Evolutionary conservation across 2,329 filamentous ascomycete genomes (phyloP).

Genomic region (Bretziella fagacearum): DNA sequence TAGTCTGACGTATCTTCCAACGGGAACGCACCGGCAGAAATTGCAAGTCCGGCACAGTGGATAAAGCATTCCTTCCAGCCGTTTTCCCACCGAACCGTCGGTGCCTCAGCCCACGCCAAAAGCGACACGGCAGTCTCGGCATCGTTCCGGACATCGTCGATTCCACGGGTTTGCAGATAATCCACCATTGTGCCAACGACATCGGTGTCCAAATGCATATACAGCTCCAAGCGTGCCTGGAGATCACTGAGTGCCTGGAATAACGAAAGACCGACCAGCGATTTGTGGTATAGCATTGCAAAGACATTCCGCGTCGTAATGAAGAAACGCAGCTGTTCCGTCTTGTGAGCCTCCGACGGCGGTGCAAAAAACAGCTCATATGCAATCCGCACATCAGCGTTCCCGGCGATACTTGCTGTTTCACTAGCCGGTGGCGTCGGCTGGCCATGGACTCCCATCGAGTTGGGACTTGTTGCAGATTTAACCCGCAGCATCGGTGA

Average conservation of each 20-base stretch:
- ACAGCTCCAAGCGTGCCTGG: constrained; percentile 40
- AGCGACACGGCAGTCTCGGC: constrained; percentile 42
- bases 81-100: constrained; percentile 44
- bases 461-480: too few relatives aligned
- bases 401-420: too few relatives aligned
- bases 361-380: constrained; percentile 49
- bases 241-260: constrained; percentile 47
- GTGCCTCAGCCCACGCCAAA: constrained; percentile 48
- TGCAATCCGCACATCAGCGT: constrained; percentile 36
- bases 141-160: constrained; percentile 48
- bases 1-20: constrained; percentile 40
- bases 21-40: constrained; percentile 23
- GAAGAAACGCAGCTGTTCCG: constrained; percentile 38
- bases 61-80: constrained; percentile 52
- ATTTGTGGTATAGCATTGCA: constrained; percentile 45
- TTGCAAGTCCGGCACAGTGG: constrained; percentile 46
- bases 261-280: constrained; percentile 46
- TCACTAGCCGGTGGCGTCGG: constrained; percentile 24
- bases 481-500: too few relatives aligned
- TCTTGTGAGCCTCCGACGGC: constrained; percentile 30
- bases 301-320: constrained; percentile 54
- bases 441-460: constrained; percentile 24
- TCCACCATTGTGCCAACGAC: constrained; percentile 42
- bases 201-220: constrained; percentile 38
- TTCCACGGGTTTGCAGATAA: constrained; percentile 40